Conservation (phyloP, 1,139 yeast species). For the Pichia sp. region DNA sequence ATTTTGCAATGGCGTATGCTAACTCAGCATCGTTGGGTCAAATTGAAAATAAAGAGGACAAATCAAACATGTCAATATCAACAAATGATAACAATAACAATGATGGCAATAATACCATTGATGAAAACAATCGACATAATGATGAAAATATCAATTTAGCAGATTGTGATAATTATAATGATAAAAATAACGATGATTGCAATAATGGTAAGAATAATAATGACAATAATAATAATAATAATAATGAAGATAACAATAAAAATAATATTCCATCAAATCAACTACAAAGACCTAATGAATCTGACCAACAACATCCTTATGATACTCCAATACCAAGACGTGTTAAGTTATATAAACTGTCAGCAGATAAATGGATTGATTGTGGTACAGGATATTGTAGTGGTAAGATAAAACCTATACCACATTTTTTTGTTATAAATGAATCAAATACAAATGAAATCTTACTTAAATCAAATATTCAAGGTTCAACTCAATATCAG, state of each 20-base stretch:
- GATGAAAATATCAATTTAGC: constrained; percentile 8
- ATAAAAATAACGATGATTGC: constrained; percentile 16
- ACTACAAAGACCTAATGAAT: not conserved
- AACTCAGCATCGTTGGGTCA: no score
- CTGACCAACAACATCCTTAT: constrained; percentile 27
- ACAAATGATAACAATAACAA: constrained; percentile 10
- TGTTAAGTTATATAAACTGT: constrained; percentile 81
- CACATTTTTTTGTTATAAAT: constrained; percentile 67
- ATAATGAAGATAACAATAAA: constrained; percentile 67
- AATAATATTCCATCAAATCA: constrained; percentile 34
- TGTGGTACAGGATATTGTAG: constrained; percentile 89
- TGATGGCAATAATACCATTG: constrained; percentile 12
- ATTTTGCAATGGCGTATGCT: no score
- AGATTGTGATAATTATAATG: constrained; percentile 2
- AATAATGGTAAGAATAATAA: constrained; percentile 1
- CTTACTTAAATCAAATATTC: constrained; percentile 58
- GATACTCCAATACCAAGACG: constrained; percentile 35
- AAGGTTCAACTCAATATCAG: constrained; percentile 78
- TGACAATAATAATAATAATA: constrained; percentile 13
- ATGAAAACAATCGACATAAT: constrained; percentile 8
- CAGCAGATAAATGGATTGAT: constrained; percentile 84
- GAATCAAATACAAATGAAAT: constrained; percentile 58
- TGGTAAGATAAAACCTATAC: constrained; percentile 53
- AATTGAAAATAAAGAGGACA: not conserved
- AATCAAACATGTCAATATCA: not conserved